Conservation (phyloP, 257 asterid genomes). For the Nicotiana tomentosiformis region DNA sequence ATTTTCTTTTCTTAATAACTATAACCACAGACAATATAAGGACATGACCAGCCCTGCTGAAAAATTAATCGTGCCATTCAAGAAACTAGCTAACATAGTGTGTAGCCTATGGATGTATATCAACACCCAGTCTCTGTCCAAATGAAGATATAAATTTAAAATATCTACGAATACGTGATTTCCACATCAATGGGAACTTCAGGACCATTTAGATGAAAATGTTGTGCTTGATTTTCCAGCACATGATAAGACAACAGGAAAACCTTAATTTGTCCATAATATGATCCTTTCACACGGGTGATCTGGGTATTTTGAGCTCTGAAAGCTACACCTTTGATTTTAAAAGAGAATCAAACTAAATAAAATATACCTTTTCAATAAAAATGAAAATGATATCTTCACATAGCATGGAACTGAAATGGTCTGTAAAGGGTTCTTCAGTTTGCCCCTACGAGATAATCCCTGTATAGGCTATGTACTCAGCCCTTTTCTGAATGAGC, state of each 20-base stretch:
- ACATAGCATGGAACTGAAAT: neutral
- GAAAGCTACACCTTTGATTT: neutral
- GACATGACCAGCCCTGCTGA: neutral
- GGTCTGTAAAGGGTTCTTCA: neutral
- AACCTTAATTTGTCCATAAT: neutral
- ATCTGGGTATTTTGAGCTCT: neutral
- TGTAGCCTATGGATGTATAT: neutral
- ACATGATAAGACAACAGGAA: neutral
- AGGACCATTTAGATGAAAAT: conserved; percentile 4
- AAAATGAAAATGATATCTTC: neutral
- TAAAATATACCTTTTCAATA: neutral
- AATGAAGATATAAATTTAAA: neutral
- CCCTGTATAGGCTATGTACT: neutral
- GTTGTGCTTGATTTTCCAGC: neutral
- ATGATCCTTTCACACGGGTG: conserved; percentile 1
- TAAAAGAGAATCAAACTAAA: neutral
- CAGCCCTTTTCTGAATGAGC: neutral
- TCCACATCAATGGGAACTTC: neutral
- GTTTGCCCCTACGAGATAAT: neutral
- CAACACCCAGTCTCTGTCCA: neutral
- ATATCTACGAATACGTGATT: neutral
- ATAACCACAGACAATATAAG: neutral
- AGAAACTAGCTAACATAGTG: neutral
- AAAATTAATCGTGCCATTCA: neutral
- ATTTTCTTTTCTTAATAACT: neutral